A percentile compares a stretch with the other conserved stretches of the same genome.
Evolutionary conservation across 257 asterid genomes (phyloP).

Genomic region (Fraxinus quadrangulata): DNA sequence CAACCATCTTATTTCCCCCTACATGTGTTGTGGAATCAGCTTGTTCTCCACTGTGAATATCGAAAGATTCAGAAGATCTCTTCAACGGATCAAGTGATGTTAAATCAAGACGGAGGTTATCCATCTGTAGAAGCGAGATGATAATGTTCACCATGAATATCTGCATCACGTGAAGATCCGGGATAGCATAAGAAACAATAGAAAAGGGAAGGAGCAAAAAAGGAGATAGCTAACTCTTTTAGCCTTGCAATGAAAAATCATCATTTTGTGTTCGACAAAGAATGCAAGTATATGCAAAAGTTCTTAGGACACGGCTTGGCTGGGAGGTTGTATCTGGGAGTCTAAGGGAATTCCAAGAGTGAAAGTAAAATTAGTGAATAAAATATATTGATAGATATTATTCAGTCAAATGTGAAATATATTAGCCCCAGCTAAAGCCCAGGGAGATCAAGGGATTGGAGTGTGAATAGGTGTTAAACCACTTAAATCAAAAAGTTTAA

Average conservation of each 20-base stretch:
- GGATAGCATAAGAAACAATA: slow-evolving; percentile 31
- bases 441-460: neutral
- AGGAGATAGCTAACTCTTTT: slow-evolving; percentile 2
- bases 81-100: slow-evolving; percentile 50
- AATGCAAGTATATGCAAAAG: neutral
- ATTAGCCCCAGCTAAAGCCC: slow-evolving; percentile 13
- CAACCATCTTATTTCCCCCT: slow-evolving; percentile 77
- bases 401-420: neutral
- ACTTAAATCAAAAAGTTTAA: neutral
- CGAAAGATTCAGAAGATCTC: slow-evolving; percentile 48
- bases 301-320: neutral
- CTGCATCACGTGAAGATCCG: slow-evolving; percentile 55
- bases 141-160: slow-evolving; percentile 81
- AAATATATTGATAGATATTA: slow-evolving; percentile 12
- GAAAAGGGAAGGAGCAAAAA: slow-evolving; percentile 22
- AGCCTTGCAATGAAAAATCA: neutral
- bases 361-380: slow-evolving; percentile 14
- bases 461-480: neutral
- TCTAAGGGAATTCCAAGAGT: slow-evolving; percentile 5
- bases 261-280: neutral
- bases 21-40: slow-evolving; percentile 49
- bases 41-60: slow-evolving; percentile 42
- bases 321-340: neutral
- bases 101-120: slow-evolving; percentile 63
- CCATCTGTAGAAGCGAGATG: slow-evolving; percentile 84